A percentile compares a stretch with the other conserved stretches of the same genome.
Conservation (phyloP, 495 filamentous ascomycete genomes). For the Jackrogersella minutella region DNA sequence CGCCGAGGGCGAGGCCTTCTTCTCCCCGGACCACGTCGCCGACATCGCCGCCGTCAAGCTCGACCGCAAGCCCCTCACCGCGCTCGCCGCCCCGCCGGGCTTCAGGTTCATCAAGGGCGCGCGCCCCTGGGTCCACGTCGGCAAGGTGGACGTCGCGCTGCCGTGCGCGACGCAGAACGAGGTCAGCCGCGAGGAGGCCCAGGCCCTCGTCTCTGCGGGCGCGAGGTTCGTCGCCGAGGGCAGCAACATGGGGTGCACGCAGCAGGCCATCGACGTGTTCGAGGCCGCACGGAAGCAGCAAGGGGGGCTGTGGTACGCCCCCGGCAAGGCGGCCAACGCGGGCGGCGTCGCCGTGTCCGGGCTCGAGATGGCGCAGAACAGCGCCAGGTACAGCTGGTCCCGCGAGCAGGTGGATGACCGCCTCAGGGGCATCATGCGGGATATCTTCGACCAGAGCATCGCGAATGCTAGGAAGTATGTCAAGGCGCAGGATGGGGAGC, state of each 20-base stretch:
- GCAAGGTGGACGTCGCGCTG: slow-evolving; percentile 87
- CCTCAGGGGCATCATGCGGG: slow-evolving; percentile 93
- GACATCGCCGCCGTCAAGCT: slow-evolving; percentile 86
- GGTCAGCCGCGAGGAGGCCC: slow-evolving; percentile 87
- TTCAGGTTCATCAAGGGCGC: slow-evolving; percentile 90
- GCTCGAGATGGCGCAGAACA: slow-evolving; percentile 99
- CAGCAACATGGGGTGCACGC: slow-evolving; percentile 98
- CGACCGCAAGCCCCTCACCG: slow-evolving; percentile 79
- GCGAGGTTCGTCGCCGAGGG: slow-evolving; percentile 92
- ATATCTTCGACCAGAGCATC: slow-evolving; percentile 90
- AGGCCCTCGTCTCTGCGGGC: slow-evolving; percentile 78
- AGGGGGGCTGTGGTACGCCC: slow-evolving; percentile 88
- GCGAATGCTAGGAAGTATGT: slow-evolving; percentile 89
- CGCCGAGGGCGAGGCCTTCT: slow-evolving; percentile 67
- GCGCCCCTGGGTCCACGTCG: slow-evolving; percentile 90
- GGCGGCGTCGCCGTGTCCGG: slow-evolving; percentile 98
- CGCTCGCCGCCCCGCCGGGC: slow-evolving; percentile 59
- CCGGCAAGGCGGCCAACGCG: slow-evolving; percentile 95
- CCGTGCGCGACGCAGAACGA: slow-evolving; percentile 98
- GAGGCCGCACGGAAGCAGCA: slow-evolving; percentile 78
- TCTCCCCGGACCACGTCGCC: slow-evolving; percentile 80
- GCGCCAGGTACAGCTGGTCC: slow-evolving; percentile 82
- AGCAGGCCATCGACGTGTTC: slow-evolving; percentile 93
- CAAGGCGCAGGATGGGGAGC: slow-evolving; percentile 75
- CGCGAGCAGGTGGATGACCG: slow-evolving; percentile 88